Base-by-base conservation (phyloP, 192 early-diverging fungal genomes). In the Backusella morwellensis region DNA sequence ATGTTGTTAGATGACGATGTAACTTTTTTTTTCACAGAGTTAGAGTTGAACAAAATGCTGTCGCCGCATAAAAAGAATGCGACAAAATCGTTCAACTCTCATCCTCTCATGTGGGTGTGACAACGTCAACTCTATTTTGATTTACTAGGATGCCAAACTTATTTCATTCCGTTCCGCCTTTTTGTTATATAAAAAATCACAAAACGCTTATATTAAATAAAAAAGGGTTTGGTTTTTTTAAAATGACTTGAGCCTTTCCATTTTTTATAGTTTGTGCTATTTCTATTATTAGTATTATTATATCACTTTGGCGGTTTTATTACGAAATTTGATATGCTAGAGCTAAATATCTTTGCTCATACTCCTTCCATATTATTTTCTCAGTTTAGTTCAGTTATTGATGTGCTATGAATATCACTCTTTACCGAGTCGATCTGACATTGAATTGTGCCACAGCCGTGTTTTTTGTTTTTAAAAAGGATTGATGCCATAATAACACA, bases 101-200 rank as follows among this genome's bases (percentile, higher is more conserved):
- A 35, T 38, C 35, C 12, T 38, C 42, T 47, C 70, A 40, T 71
- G 40, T 71, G 70, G 70, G 70, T 71, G 23, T 15, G 35, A 71
- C 70, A 71, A 32, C 29, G 70, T 71, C 70, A 71, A 71, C 40
- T 71, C 17, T 71, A 71, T 32, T 42, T 71, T 47, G 40, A 69
- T 59, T 26, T 59, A 26, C 56, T 59, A 59, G 2, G 12, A 26
- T 59, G 56, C 23, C 56, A 59, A 59, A 59, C 8, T 3, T 8
- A 9, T 59, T 59, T 8, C 23, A 8, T 59, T 59, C 23, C n/a
- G n/a, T 26, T 59, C 47, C 17, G 47, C 6, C 47, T 19, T 50
- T 50, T 19, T 47, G 0, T 4, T 47, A 17, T 19, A 29, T 29
- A 29, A 29, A 29, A 29, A 29, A 29, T 29, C 29, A 50, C 6